Conservation (phyloP, 192 early-diverging fungal species). For the Chytriomyces confervae region DNA sequence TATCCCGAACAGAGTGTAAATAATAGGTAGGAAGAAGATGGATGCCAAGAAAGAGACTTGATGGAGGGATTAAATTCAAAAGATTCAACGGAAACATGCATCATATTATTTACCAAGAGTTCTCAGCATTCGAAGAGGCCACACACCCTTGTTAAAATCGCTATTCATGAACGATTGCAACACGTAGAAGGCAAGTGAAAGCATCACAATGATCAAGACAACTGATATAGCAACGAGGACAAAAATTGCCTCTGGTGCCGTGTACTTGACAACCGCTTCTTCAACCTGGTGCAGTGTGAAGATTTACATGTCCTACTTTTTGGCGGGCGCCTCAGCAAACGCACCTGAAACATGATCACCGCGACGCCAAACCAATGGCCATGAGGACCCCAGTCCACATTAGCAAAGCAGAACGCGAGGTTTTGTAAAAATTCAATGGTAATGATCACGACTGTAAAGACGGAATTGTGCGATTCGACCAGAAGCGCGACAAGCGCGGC, state of each 20-base stretch:
- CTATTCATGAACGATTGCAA: constrained; percentile 34
- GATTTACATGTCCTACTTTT: not conserved
- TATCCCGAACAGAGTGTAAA: constrained; percentile 33
- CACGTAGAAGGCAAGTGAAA: constrained; percentile 36
- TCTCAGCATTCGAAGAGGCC: constrained; percentile 33
- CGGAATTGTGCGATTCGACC: constrained; percentile 35
- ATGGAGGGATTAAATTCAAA: not conserved
- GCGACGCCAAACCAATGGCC: constrained; percentile 19
- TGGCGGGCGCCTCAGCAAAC: not conserved
- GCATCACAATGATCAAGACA: constrained; percentile 28
- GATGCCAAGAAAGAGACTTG: constrained; percentile 38
- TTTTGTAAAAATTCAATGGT: constrained; percentile 40
- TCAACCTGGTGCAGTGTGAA: constrained; percentile 15
- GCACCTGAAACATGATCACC: constrained; percentile 31
- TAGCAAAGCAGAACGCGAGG: constrained; percentile 39
- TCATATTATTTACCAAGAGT: constrained; percentile 23
- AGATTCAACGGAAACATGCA: not conserved
- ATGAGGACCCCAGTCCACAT: constrained; percentile 34
- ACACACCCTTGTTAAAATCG: constrained; percentile 38
- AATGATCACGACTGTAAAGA: constrained; percentile 16
- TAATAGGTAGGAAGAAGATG: constrained; percentile 38
- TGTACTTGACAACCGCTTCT: constrained; percentile 39
- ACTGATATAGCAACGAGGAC: constrained; percentile 31
- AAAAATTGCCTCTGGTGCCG: constrained; percentile 22
- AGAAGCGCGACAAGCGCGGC: constrained; percentile 35